phyloP scores from a whole-genome alignment of 2,329 filamentous ascomycete species.

The Aureobasidium sp. region DNA sequence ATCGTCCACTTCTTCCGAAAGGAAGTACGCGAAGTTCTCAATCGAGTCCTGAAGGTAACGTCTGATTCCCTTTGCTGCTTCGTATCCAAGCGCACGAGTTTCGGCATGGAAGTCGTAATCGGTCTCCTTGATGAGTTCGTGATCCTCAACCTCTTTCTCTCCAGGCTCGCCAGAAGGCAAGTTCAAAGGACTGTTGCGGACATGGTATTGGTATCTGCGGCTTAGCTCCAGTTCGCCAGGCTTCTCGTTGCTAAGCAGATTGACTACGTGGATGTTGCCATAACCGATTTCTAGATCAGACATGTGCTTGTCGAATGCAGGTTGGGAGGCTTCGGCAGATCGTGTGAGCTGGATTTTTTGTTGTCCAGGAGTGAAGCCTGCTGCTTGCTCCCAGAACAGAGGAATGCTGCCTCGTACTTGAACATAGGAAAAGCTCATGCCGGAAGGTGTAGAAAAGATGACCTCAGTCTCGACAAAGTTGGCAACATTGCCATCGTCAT shows the following conservation, averaged over 20 bases:
- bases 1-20: conserved; percentile 65
- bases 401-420: conserved; percentile 91
- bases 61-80: conserved; percentile 78
- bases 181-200: conserved; percentile 65
- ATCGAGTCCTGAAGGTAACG: conserved; percentile 69
- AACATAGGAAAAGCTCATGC: conserved; percentile 81
- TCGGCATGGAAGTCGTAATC: conserved; percentile 97
- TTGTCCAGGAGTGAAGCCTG: conserved; percentile 79
- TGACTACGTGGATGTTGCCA: conserved; percentile 85
- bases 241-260: conserved; percentile 86
- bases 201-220: conserved; percentile 67
- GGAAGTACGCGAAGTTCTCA: conserved; percentile 85
- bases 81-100: conserved; percentile 82
- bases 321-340: conserved; percentile 82
- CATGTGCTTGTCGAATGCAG: conserved; percentile 93
- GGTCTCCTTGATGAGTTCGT: conserved; percentile 68
- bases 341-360: conserved; percentile 91
- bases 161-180: conserved; percentile 27
- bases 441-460: conserved; percentile 72
- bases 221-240: conserved; percentile 79
- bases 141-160: conserved; percentile 43
- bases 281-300: conserved; percentile 78
- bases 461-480: conserved; percentile 99
- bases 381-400: conserved; percentile 92
- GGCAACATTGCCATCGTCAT: conserved; percentile 93